Evolutionary conservation across 2,329 filamentous ascomycete genomes (phyloP), one percentile per base, ranked within the genome.

Genomic region (Gnomoniopsis smithogilvyi): DNA sequence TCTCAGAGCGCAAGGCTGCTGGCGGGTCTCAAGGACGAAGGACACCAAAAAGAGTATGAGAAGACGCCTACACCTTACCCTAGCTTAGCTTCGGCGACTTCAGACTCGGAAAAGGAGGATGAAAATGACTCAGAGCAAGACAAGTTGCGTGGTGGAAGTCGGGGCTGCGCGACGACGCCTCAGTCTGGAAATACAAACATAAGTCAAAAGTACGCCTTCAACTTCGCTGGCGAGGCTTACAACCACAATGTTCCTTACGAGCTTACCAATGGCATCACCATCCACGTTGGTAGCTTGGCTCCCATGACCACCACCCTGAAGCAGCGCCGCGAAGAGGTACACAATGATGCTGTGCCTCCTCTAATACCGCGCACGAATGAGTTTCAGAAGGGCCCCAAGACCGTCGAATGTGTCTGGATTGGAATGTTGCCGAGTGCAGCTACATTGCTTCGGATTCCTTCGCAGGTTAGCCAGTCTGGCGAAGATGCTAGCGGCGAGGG

Each of bases 151-250:
- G n/a, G 6, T 17, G n/a, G 19, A 46, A 19, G 19, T 17, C 19
- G 6, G 7, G 43, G 19, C n/a, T n/a, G 43, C 43, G 43, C 43
- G n/a, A 19, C 43, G n/a, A 46, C 17, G n/a, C 21, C 34, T 8
- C 15, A 52, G 15, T 30, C 54, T 15, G 24, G n/a, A n/a, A n/a
- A 46, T 8, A 48, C 43, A 3, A 34, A 24, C 6, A 14, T 57
- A 14, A 24, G 49, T 17, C 33, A 60, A 22, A 57, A 60, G 26
- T 57, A 57, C 21, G 50, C 54, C 19, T 60, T 57, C 49, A 49
- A 46, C 30, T 51, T 14, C 15, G 15, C 21, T 22, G 19, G 54
- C 7, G 33, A 53, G 6, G 54, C 50, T 14, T 57, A 57, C 21
- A 24, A 57, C 24, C 58, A 57, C 17, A 15, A n/a, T 33, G 45